phyloP scores from a whole-genome alignment of 2,329 filamentous ascomycete genomes.

The Alternaria alternata region DNA sequence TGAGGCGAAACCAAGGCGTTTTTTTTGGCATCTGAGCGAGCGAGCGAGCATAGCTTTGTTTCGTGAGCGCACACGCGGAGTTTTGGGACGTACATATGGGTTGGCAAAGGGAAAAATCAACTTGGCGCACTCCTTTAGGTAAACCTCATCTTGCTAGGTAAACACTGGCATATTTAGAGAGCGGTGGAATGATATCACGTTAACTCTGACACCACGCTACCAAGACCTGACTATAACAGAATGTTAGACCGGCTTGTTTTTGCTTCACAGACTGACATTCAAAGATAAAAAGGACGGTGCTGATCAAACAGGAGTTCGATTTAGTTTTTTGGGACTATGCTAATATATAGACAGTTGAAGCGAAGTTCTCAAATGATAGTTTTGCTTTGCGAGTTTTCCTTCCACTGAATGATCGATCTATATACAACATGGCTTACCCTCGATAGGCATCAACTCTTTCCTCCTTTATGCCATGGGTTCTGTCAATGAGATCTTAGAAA shows the following conservation, averaged over 20 bases:
- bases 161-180: neutral
- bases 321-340: neutral
- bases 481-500: neutral
- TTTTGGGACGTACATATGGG: constrained; percentile 12
- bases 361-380: neutral
- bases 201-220: neutral
- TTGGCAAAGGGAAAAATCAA: neutral
- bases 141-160: neutral
- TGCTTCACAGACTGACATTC: too few species aligned
- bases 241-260: neutral
- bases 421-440: constrained; percentile 9
- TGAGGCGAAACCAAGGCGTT: constrained; percentile 12
- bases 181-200: neutral
- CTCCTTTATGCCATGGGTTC: neutral
- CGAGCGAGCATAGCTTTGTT: neutral
- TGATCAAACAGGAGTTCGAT: neutral
- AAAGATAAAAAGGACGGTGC: neutral
- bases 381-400: neutral
- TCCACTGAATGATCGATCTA: constrained; percentile 11
- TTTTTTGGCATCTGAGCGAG: neutral
- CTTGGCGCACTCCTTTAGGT: constrained; percentile 1
- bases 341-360: constrained; percentile 5
- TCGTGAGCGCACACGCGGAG: constrained; percentile 7
- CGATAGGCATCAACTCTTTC: neutral
- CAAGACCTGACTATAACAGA: neutral